A percentile compares a stretch with the other conserved stretches of the same genome.
These are phyloP conservation scores for Pyrenophora seminiperda DNA, from an alignment of 2,329 filamentous ascomycete genomes.

Conservation along the genomic window DNA sequence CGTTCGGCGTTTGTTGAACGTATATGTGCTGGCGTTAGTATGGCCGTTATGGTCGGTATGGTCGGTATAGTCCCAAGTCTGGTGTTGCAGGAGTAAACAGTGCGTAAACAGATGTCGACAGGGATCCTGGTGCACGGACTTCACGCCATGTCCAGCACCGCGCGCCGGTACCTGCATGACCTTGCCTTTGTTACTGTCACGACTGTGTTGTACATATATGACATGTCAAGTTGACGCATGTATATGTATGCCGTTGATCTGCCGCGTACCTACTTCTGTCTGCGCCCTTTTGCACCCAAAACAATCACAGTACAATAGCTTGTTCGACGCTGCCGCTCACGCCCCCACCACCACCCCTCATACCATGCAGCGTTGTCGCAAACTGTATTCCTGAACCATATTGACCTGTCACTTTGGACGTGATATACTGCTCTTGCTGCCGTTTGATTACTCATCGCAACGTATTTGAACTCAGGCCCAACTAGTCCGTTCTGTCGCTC, in stretches of 20 bases:
- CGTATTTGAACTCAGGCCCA: neutral
- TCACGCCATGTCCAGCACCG: constrained; percentile 2
- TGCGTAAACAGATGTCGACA: constrained; percentile 19
- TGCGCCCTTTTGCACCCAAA: too few relatives aligned
- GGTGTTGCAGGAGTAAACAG: constrained; percentile 29
- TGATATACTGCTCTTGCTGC: neutral
- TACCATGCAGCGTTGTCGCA: neutral
- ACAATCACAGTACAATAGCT: too few relatives aligned
- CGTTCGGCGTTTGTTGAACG: constrained; percentile 21
- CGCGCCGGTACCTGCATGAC: constrained; percentile 9
- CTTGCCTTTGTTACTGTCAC: neutral
- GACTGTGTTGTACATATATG: neutral
- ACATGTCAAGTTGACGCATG: too few relatives aligned
- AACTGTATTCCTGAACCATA: neutral
- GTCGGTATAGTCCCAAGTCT: too few relatives aligned
- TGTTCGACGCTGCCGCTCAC: constrained; percentile 2
- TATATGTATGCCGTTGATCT: neutral
- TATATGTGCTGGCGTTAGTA: constrained; percentile 24
- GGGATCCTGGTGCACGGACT: constrained; percentile 8
- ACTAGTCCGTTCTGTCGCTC: constrained; percentile 1
- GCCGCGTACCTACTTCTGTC: too few relatives aligned
- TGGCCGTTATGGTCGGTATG: too few relatives aligned
- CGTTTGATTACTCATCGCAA: neutral
- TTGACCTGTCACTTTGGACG: neutral
- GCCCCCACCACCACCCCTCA: constrained; percentile 23